These are phyloP conservation scores for Aureobasidium namibiae DNA, from an alignment of 2,329 filamentous ascomycete species.

Conservation along the genomic window DNA sequence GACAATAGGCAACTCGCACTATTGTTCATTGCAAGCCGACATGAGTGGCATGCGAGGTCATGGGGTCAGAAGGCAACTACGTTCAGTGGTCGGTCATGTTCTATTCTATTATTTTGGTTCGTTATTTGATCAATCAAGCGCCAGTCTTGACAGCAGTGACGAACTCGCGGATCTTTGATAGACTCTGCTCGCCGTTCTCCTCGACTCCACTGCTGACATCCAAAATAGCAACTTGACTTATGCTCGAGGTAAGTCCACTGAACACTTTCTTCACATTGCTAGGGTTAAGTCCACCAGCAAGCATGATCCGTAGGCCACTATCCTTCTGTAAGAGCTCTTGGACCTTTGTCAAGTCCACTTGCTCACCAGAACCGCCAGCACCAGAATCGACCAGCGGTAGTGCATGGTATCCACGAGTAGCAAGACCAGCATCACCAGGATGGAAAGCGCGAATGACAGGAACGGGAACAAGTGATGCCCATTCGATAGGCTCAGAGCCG, in stretches of 20 bases:
- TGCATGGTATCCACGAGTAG: constrained; percentile 69
- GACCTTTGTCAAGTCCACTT: constrained; percentile 64
- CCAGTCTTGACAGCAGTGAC: constrained; percentile 12
- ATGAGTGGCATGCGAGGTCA: background rate
- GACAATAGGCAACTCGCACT: too few species aligned
- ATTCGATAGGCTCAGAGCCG: constrained; percentile 85
- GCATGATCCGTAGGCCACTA: constrained; percentile 60
- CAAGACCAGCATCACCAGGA: constrained; percentile 64
- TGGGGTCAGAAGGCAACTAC: background rate
- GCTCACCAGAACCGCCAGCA: constrained; percentile 69
- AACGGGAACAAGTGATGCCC: constrained; percentile 80
- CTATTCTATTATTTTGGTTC: background rate
- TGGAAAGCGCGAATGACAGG: constrained; percentile 84
- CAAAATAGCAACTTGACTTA: constrained; percentile 64
- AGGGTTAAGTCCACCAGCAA: constrained; percentile 78
- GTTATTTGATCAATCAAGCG: background rate
- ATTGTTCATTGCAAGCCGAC: too few species aligned
- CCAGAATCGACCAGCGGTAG: constrained; percentile 83
- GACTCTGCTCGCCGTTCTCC: constrained; percentile 67
- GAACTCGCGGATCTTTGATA: constrained; percentile 64
- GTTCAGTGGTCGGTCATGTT: background rate
- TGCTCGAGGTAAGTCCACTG: constrained; percentile 50
- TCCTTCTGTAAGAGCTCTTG: constrained; percentile 59
- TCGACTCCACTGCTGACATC: constrained; percentile 96
- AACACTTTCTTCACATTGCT: constrained; percentile 68